phyloP scores from a whole-genome alignment of 2,329 filamentous ascomycete genomes.

The Cryoendolithus antarcticus region DNA sequence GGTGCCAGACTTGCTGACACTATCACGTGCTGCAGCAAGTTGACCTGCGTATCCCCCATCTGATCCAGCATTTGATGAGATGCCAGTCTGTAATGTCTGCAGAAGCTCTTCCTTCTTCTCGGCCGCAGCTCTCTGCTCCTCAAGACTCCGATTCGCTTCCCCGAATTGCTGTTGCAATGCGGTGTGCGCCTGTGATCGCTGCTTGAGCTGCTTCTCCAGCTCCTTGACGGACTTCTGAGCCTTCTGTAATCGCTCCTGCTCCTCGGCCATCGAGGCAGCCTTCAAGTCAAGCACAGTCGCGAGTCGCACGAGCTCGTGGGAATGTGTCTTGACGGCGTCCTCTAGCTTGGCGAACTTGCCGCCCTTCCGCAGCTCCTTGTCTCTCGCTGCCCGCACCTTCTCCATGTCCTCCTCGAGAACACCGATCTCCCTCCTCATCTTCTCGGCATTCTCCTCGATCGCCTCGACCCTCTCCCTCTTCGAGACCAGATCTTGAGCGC shows the following conservation, averaged over 20 bases:
- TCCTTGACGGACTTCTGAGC: constrained; percentile 69
- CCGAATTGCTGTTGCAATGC: constrained; percentile 67
- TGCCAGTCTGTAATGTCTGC: constrained; percentile 89
- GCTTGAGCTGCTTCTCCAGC: constrained; percentile 63
- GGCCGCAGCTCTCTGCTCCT: constrained; percentile 69
- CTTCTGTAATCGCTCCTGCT: constrained; percentile 61
- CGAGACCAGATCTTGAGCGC: constrained; percentile 68
- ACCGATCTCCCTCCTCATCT: constrained; percentile 77
- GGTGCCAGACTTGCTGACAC: constrained; percentile 68
- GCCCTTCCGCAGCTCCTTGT: constrained; percentile 89
- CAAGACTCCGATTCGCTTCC: constrained; percentile 67
- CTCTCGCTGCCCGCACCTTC: constrained; percentile 70
- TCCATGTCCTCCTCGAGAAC: constrained; percentile 87
- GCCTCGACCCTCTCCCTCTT: constrained; percentile 70
- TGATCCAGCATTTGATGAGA: constrained; percentile 95
- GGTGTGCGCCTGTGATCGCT: constrained; percentile 71
- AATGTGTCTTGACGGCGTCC: constrained; percentile 80
- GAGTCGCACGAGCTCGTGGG: constrained; percentile 82
- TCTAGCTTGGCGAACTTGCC: constrained; percentile 90
- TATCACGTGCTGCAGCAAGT: constrained; percentile 81
- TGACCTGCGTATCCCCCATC: constrained; percentile 97
- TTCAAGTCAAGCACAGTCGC: constrained; percentile 86
- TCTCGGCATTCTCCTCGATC: constrained; percentile 65
- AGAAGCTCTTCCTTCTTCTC: constrained; percentile 94
- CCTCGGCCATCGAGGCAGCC: constrained; percentile 72